Conservation (phyloP, 148 eudicot species). For the Chenopodium berlandieri region DNA sequence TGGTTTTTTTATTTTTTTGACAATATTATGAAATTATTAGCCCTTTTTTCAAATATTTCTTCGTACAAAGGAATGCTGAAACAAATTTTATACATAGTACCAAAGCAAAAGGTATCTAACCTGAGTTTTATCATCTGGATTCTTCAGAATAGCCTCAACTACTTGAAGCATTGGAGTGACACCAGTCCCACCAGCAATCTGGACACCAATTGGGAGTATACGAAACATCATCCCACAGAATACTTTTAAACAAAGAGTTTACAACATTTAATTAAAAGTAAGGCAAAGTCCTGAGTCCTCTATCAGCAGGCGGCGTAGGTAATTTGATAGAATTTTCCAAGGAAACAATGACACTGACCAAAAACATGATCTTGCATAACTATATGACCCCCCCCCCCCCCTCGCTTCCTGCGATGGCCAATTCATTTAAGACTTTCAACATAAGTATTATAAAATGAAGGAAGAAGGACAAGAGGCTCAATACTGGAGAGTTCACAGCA, state of each 20-base stretch:
- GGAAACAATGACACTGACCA: not conserved
- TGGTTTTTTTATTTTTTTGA: not conserved
- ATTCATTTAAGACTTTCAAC: not conserved
- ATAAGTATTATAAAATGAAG: too few species aligned
- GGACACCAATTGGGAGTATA: slow-evolving; percentile 11
- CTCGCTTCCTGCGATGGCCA: too few species aligned
- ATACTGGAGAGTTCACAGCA: not conserved
- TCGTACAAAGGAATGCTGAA: not conserved
- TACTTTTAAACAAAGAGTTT: not conserved
- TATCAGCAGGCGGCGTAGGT: not conserved
- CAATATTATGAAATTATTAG: not conserved
- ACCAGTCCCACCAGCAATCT: slow-evolving; percentile 98
- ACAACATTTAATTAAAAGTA: not conserved
- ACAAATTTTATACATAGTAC: not conserved
- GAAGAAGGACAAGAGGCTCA: not conserved
- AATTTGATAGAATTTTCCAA: not conserved
- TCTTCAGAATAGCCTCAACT: slow-evolving; percentile 83
- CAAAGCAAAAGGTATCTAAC: slow-evolving; percentile 32
- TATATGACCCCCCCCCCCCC: too few species aligned
- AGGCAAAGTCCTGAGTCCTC: not conserved
- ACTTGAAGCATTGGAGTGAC: slow-evolving; percentile 98
- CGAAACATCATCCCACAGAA: not conserved
- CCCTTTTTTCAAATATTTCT: not conserved
- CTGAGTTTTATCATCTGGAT: slow-evolving; percentile 89
- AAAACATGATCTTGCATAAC: not conserved